phyloP scores from a whole-genome alignment of 148 eudicot genomes.

The Vaccinium corymbosum region DNA sequence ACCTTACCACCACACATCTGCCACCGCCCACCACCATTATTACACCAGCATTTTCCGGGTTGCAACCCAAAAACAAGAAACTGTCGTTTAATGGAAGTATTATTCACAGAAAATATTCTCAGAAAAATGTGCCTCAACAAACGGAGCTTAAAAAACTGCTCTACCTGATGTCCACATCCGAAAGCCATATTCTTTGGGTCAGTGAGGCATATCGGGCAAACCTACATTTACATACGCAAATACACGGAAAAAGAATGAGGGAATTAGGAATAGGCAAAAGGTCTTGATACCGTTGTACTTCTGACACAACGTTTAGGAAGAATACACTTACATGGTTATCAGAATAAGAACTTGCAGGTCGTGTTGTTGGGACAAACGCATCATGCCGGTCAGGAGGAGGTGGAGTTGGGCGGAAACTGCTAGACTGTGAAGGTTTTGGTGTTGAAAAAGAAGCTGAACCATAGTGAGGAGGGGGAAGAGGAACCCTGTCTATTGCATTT shows the following conservation, averaged over 20 bases:
- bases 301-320: not conserved
- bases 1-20: not conserved
- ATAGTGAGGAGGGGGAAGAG: slow-evolving; percentile 43
- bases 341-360: slow-evolving; percentile 23
- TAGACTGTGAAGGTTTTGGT: slow-evolving; percentile 28
- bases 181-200: slow-evolving; percentile 52
- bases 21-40: not conserved
- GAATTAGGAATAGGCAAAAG: not conserved
- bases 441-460: slow-evolving; percentile 25
- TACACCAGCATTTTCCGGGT: not conserved
- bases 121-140: not conserved
- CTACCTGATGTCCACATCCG: slow-evolving; percentile 61
- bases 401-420: slow-evolving; percentile 28
- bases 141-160: not conserved
- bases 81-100: not conserved
- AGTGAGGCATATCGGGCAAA: slow-evolving; percentile 45
- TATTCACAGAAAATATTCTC: not conserved
- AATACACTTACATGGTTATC: slow-evolving; percentile 27
- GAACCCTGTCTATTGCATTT: slow-evolving; percentile 33
- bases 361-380: slow-evolving; percentile 12
- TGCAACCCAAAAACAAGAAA: not conserved
- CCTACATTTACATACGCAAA: slow-evolving; percentile 16
- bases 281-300: not conserved
- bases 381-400: slow-evolving; percentile 22
- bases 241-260: not conserved